A percentile compares a stretch with the other conserved stretches of the same genome.
Evolutionary conservation across 192 early-diverging fungal species (phyloP).

Genomic region (Umbelopsis ramanniana): DNA sequence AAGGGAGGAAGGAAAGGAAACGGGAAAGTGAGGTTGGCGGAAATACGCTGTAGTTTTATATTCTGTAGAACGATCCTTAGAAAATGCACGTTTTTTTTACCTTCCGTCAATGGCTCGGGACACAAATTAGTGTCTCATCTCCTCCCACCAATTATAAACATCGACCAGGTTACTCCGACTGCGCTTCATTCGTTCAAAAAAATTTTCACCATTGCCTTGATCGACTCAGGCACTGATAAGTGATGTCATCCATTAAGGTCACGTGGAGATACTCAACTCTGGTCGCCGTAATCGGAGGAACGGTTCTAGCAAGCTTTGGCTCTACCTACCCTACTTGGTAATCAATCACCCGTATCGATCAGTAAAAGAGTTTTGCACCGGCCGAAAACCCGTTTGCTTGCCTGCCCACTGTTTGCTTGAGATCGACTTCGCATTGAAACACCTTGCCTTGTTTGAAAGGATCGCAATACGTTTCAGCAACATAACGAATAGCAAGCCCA

Average conservation of each 20-base stretch:
- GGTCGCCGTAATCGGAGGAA: background rate
- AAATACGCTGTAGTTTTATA: background rate
- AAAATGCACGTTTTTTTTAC: constrained; percentile 17
- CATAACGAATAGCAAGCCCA: no score
- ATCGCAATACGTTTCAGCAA: no score
- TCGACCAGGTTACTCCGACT: background rate
- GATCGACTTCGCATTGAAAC: no score
- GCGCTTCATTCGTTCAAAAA: background rate
- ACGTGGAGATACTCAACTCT: background rate
- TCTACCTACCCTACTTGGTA: background rate
- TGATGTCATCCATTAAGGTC: background rate
- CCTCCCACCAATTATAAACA: background rate
- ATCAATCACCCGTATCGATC: background rate
- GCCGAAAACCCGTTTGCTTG: no score
- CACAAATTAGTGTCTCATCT: constrained; percentile 2
- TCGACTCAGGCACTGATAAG: constrained; percentile 5
- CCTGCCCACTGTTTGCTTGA: no score
- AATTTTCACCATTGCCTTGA: background rate
- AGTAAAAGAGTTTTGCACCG: no score
- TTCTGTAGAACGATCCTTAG: background rate
- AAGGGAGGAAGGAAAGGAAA: constrained; percentile 14
- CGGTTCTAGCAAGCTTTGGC: background rate
- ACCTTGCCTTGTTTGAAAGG: no score
- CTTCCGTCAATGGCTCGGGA: constrained; percentile 11
- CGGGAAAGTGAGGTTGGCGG: background rate